Evolutionary conservation across 169 alveolate genomes (phyloP), one percentile per base, ranked within the genome.

Genomic region (Plasmodium coatneyi): DNA sequence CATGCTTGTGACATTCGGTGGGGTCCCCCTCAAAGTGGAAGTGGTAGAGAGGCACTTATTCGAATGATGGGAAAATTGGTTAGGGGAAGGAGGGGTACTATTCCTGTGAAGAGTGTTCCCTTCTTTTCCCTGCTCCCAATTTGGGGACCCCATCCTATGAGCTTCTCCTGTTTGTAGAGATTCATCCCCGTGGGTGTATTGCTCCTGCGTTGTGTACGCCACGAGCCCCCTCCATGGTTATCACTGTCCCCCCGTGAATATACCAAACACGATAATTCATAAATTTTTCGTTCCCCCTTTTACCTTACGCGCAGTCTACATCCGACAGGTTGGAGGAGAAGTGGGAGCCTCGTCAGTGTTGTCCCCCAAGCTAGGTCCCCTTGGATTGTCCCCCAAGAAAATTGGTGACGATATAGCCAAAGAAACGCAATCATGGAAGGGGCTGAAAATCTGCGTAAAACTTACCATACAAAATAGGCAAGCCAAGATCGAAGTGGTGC

Each of bases 331-430:
- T 41, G 99, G 99, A 83, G 99, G 99, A 25, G 99, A 98, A 95
- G 98, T 98, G 49, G 99, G 99, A 60, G 99, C 99, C 56, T 98
- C 99, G 36, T 98, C 99, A 39, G 99, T 98, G 80, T 98, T 99
- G 41, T 99, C 99, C 52, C 99, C 99, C 6, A 99, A 99, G 95
- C 97, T 98, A 83, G 99, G 99, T 92, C 99, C 99, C 39, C 97
- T 98, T 70, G 99, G 99, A 93, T 94, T 98, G 97, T 97, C 98
- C 78, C 99, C 99, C 79, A 97, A 98, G 95, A 99, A 99, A 97
- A 98, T 98, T 49, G 99, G 99, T 81, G 99, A 99, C 83, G 99
- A 98, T 80, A 99, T 99, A 95, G 99, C 98, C 82, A 98, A 98
- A 96, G 99, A 98, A 86, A 98, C 99, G 6, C 95, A 96, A 83